Evolutionary conservation across 2,329 filamentous ascomycete genomes (phyloP).

Genomic region (Ploettnerulaceae sp.): DNA sequence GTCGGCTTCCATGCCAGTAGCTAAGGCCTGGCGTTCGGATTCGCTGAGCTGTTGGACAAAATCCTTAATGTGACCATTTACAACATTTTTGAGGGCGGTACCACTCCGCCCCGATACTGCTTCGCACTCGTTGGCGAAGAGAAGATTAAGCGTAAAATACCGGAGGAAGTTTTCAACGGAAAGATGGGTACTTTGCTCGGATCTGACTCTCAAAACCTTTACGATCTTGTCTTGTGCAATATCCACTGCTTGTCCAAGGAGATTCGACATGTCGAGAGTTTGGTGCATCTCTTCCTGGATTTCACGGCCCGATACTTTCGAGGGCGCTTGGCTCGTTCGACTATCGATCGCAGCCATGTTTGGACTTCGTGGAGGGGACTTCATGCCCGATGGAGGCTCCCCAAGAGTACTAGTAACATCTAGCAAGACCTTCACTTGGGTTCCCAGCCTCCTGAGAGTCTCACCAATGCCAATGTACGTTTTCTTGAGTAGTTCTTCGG

Average conservation of each 20-base stretch:
- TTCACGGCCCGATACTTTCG: constrained; percentile 22
- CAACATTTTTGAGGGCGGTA: constrained; percentile 68
- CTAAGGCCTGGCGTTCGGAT: constrained; percentile 67
- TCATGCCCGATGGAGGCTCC: constrained; percentile 24
- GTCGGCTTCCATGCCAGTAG: constrained; percentile 73
- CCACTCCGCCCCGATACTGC: constrained; percentile 76
- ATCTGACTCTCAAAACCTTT: constrained; percentile 70
- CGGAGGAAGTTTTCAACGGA: constrained; percentile 68
- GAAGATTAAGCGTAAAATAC: constrained; percentile 76
- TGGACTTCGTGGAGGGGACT: constrained; percentile 32
- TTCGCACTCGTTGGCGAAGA: constrained; percentile 84
- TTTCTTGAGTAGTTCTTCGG: constrained; percentile 73
- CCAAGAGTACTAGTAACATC: constrained; percentile 74
- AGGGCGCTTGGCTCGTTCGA: constrained; percentile 16
- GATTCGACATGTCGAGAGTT: constrained; percentile 69
- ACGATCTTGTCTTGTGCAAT: constrained; percentile 72
- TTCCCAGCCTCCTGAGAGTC: constrained; percentile 75
- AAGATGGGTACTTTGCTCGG: constrained; percentile 66
- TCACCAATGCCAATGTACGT: constrained; percentile 88
- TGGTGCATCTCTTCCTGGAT: constrained; percentile 73
- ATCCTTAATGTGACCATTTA: constrained; percentile 77
- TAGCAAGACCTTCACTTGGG: constrained; percentile 89
- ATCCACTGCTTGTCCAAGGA: constrained; percentile 76
- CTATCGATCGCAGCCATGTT: constrained; percentile 29
- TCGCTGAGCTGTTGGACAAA: constrained; percentile 71